These are phyloP conservation scores for Chaetomium sp. DNA, from an alignment of 2,329 filamentous ascomycete species.

Conservation along the genomic window DNA sequence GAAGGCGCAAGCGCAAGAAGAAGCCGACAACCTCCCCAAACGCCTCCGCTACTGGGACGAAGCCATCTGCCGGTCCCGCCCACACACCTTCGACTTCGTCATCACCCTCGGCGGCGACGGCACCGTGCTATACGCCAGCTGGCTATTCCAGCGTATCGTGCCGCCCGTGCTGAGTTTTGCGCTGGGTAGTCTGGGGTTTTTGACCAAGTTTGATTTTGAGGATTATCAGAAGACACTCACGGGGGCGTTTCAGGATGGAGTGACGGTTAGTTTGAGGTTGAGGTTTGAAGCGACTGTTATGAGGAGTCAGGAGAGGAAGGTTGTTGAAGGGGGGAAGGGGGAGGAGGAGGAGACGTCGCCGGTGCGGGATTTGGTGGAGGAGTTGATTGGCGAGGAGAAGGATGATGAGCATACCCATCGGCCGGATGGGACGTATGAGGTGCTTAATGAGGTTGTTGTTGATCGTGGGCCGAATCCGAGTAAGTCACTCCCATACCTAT, in stretches of 20 bases:
- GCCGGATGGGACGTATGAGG: constrained; percentile 79
- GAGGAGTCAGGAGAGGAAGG: constrained; percentile 56
- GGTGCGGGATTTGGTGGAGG: constrained; percentile 70
- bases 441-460: constrained; percentile 94
- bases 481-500: constrained; percentile 15
- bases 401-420: constrained; percentile 79
- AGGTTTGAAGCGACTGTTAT: constrained; percentile 93
- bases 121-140: constrained; percentile 93
- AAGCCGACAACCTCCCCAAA: constrained; percentile 30
- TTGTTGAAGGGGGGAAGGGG: constrained; percentile 32
- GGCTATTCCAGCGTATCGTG: constrained; percentile 93
- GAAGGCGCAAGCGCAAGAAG: constrained; percentile 5
- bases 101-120: constrained; percentile 90
- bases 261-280: constrained; percentile 79
- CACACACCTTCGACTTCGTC: constrained; percentile 89
- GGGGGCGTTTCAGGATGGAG: constrained; percentile 70
- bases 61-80: constrained; percentile 66
- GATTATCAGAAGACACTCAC: constrained; percentile 63
- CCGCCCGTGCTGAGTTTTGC: constrained; percentile 90
- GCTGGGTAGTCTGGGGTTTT: constrained; percentile 83
- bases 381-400: constrained; percentile 78
- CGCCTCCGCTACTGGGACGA: constrained; percentile 79
- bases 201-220: constrained; percentile 93
- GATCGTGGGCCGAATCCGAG: constrained; percentile 86
- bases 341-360: constrained; percentile 19